Base-by-base conservation (phyloP, 495 filamentous ascomycete genomes). In the Trichocladium uniseriatum region DNA sequence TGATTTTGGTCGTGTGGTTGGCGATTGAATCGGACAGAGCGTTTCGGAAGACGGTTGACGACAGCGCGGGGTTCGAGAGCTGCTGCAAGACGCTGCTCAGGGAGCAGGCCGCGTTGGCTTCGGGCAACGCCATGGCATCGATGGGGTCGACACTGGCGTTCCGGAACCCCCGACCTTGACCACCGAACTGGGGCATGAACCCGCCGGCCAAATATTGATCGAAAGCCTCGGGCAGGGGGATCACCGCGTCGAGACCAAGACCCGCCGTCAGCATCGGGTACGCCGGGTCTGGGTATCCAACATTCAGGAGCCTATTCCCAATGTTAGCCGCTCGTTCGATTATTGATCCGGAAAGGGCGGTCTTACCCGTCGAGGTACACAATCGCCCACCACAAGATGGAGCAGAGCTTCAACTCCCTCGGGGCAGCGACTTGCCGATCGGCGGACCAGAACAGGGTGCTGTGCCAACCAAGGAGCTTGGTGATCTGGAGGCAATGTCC, bases 311-410 rank as follows among this genome's bases (percentile, higher is more conserved):
- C 27, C 58, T n/a, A n/a, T n/a, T n/a, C n/a, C n/a, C n/a, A n/a
- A n/a, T n/a, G n/a, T n/a, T n/a, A n/a, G n/a, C n/a, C n/a, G n/a
- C n/a, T n/a, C n/a, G n/a, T n/a, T n/a, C n/a, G n/a, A n/a, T n/a
- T n/a, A n/a, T n/a, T n/a, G n/a, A n/a, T n/a, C n/a, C n/a, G n/a
- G n/a, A n/a, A n/a, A n/a, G n/a, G n/a, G n/a, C n/a, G n/a, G n/a
- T n/a, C n/a, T n/a, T n/a, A n/a, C n/a, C n/a, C 59, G 47, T 65
- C 62, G 29, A 65, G 19, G 38, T 59, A 56, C 10, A 63, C 60
- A 14, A 59, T 58, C 3, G 62, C 58, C 60, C 60, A 65, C 62
- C 58, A 65, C 38, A 65, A 35, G 45, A 61, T 58, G 7, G 62
- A 63, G 27, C 42, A 57, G 13, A 58, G 45, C 54, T 63, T 58